Base-by-base conservation (phyloP, 2,329 filamentous ascomycete genomes). In the Periconia macrospinosa region DNA sequence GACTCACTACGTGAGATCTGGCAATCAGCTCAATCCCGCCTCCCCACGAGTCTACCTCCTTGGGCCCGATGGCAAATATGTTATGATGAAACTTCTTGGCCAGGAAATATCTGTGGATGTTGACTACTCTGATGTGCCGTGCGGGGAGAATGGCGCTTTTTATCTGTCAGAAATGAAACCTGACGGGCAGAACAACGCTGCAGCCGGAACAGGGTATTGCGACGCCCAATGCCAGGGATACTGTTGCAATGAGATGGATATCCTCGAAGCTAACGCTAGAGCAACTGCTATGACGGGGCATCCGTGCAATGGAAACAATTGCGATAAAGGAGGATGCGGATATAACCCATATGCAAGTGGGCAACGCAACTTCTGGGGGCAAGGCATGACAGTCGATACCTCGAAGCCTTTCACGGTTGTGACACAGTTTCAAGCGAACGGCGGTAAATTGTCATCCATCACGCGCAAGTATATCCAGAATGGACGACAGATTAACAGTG, bases 281-380 rank as follows among this genome's bases (percentile, higher is more conserved):
- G 58, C 56, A 44, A 59, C 47, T 15, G 50, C 52, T 40, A 59
- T 59, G 49, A 60, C 60, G 20, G 58, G 58, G 13, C 60, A 60
- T 40, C 56, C 58, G 33, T 63, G 60, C 53, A 55, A 55, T 45
- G 49, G 47, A 30, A 52, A 50, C 27, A 53, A 45, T 10, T 57
- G 52, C 37, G 55, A 57, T 41, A 50, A 45, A 30, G 37, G 18
- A 14, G 52, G 55, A 27, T 57, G 55, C 35, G 55, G 30, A n/a
- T 56, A 46, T 43, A 65, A 66, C 56, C 52, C 44, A 2, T 88
- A 81, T 79, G 84, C 84, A 61, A 75, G 82, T 75, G 86, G 86
- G 53, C 78, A 85, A 74, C 75, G 74, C 50, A 73, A 67, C 65
- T 88, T 86, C 76, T 88, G 82, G 73, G 86, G 85, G 35, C 69